Evolutionary conservation across 2,329 filamentous ascomycete species (phyloP), one percentile per base, ranked within the genome.

Genomic region (Balansia obtecta): DNA sequence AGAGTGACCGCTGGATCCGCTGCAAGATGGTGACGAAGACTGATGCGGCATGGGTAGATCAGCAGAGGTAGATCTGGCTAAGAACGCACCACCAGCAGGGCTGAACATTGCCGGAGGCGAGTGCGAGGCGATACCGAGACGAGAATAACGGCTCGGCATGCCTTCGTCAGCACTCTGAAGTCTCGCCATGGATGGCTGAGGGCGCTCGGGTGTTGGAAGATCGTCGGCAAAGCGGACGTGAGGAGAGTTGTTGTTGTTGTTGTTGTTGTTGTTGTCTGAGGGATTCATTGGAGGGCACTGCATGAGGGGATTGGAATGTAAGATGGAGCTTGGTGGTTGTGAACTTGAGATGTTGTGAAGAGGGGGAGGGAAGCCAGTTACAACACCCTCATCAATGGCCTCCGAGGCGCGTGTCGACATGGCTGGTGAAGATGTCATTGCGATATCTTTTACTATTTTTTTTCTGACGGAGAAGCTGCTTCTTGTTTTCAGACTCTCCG

Each of bases 391-490:
- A n/a, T n/a, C n/a, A n/a, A n/a, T n/a, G n/a, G n/a, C n/a, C n/a
- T n/a, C n/a, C n/a, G 67, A 62, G 34, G 66, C 64, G 34, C 70
- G 52, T 54, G 65, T 71, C 54, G 65, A 63, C 69, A 73, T 72
- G 40, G 18, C 34, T n/a, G 20, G 15, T 16, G 18, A 46, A 18
- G 27, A 9, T 20, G 45, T 33, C 15, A 16, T 11, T 16, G 10
- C 22, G 11, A 18, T n/a, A 10, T 22, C 32, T 48, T 33, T 16
- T 40, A 6, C 15, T n/a, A 10, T 22, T 20, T 48, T 33, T 16
- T 40, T 16, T 15, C 32, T 11, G 11, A 32, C 22, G 38, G 39
- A 15, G 38, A 33, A 13, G 43, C n/a, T 32, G 33, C 20, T 6
- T 41, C 27, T 42, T 51, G 20, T 22, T 22, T 22, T 22, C 20